Base-by-base conservation (phyloP, 1,139 yeast genomes). In the Protomyces inundatus region DNA sequence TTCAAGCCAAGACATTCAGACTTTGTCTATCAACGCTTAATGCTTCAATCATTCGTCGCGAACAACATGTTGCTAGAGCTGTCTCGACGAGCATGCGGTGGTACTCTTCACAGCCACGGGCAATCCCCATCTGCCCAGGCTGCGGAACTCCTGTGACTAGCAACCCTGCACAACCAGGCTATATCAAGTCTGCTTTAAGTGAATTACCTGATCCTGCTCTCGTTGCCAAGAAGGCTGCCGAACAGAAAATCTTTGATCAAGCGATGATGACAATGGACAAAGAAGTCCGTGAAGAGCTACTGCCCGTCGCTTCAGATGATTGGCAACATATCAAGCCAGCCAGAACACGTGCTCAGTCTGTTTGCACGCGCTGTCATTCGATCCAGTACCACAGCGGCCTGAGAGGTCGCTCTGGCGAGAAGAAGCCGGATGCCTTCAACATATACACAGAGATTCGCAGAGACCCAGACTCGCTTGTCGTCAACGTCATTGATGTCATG, bases 401-500 rank as follows among this genome's bases (percentile, higher is more conserved):
- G 16, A 48, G 50, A 12, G 53, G 42, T 6, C 32, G 52, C 10
- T 10, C 40, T 10, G 62, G 45, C 9, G 56, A 51, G 42, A 55
- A 51, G 34, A 58, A 51, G 40, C 45, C 56, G 3, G 32, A 42
- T n/a, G 32, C 54, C 3, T 58, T 58, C 23, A 56, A 58, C 37
- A 40, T 58, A 35, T 58, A 36, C n/a, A 32, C 40, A n/a, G 54
- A 34, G 23, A 51, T 58, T 16, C 52, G 62, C n/a, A 46, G 45
- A 12, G 62, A 58, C 14, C 62, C 62, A 14, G 62, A 58, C 23
- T 55, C 56, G 6, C 33, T 58, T 6, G 56, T 58, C 2, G 56
- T 58, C 52, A 58, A 58, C 40, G 62, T 58, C 16, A 35, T 58
- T 12, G 62, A 58, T 30, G 14, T 51, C 35, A 58, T 58, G 62